Evolutionary conservation across 2,329 filamentous ascomycete species (phyloP), one percentile per base, ranked within the genome.

Genomic region (Incumbomyces lentus): DNA sequence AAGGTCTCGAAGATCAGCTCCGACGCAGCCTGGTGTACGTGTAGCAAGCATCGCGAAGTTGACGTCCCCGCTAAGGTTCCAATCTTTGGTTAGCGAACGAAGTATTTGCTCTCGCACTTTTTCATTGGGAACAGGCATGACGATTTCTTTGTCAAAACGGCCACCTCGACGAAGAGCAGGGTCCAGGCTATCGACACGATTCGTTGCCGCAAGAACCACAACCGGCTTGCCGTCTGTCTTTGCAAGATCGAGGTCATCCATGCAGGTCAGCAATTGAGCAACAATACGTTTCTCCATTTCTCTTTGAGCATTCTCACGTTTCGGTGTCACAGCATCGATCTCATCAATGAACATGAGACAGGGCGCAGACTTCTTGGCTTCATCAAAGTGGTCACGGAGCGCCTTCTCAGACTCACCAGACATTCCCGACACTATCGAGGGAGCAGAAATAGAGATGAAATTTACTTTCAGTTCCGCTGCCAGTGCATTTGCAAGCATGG

Each of bases 291-390:
- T 86, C 61, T 95, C 88, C 79, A 93, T 90, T 54, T 95, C 87
- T 58, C 84, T 82, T 58, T 92, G 84, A 1, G 84, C 80, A 46
- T 79, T 85, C 52, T 94, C 86, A 47, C 84, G 75, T 62, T 93
- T 94, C 0, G 86, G 85, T 41, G 88, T 86, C 57, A 96, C 92
- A 3, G 84, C 82, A 63, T 98, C 89, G 44, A 96, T 86, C 56
- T 95, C 84, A 55, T 95, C 88, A 48, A 96, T 84, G 59, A 95
- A 93, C 3, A 98, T 75, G 4, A 98, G 72, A 58, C 87, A 94
- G 0, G 92, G 92, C 0, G 90, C 89, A 32, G 89, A 74, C 46
- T 79, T 76, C 61, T 86, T 86, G 0, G 92, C 92, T 59, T 92
- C 86, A 11, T 96, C 89, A 51, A 93, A 93, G 40, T 87, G 74